Evolutionary conservation across 768 basidiomycete genomes (phyloP), one percentile per base, ranked within the genome.

Genomic region (Exidia glandulosa): DNA sequence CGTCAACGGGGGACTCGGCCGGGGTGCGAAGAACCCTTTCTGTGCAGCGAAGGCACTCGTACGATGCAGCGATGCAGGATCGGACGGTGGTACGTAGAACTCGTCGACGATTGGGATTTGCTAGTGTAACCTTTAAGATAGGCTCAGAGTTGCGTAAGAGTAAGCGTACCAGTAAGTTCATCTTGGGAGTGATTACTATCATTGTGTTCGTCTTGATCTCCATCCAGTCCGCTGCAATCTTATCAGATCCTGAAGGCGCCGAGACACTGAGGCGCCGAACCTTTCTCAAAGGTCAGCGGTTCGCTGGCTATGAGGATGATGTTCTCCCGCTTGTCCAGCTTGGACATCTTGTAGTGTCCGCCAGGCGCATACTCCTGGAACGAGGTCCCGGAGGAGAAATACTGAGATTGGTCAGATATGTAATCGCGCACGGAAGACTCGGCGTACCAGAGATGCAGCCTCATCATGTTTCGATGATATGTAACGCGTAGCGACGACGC

Each of bases 201-300:
- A 97, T 88, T 63, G 90, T 86, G 71, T 99, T 97, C 13, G 92
- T 95, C 70, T 88, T 88, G 67, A 99, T 94, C 72, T 97, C 96
- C 87, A 97, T 94, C 96, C 96, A 99, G 71, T 99, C 96, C 57
- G 92, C 91, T 85, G 63, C 45, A 37, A 7, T 9, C 47, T 36
- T 5, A 37, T 30, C 37, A 54, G 57, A 41, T n/a, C 7, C 33
- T 57, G 32, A 23, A 63, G 23, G 14, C 31, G 37, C 57, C 37
- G 52, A 58, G 58, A 52, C 37, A 5, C 41, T 12, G 61, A 48
- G 55, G 9, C 10, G 13, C 63, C 71, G 23, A 58, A 88, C 89
- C 89, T 79, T 94, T 81, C 74, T 99, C 95, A 66, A 98, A 99
- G 0, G 96, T 99, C 50, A 99, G 74, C 0, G 96, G 96, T 66